These are phyloP conservation scores for Ophiognomonia clavigignenti-juglandacearum DNA, from an alignment of 2,329 filamentous ascomycete species.

Conservation along the genomic window DNA sequence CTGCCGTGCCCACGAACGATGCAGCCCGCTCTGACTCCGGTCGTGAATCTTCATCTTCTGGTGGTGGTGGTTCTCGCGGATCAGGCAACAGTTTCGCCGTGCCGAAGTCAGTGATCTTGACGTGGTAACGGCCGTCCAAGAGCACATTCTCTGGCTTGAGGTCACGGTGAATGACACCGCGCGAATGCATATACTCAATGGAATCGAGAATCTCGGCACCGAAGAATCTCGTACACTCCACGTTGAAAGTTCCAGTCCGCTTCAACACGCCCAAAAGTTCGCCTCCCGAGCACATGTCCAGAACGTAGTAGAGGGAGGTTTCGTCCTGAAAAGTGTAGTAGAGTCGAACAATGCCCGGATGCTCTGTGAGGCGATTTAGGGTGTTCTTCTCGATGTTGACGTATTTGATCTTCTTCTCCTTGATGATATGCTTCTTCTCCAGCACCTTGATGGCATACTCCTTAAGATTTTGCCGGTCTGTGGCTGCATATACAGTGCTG, in stretches of 20 bases:
- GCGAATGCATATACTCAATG: slow-evolving; percentile 96
- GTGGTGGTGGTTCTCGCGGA: slow-evolving; percentile 42
- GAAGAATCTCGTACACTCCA: slow-evolving; percentile 92
- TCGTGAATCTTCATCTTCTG: slow-evolving; percentile 17
- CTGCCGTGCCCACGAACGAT: slow-evolving; percentile 95
- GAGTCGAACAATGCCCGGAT: slow-evolving; percentile 90
- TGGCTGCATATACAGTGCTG: slow-evolving; percentile 90
- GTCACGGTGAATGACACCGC: slow-evolving; percentile 93
- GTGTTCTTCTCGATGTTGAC: slow-evolving; percentile 99
- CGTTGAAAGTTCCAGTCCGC: slow-evolving; percentile 88
- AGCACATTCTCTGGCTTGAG: slow-evolving; percentile 96
- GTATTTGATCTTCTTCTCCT: slow-evolving; percentile 99
- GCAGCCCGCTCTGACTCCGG: slow-evolving; percentile 69
- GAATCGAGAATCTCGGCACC: slow-evolving; percentile 93
- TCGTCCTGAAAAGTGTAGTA: slow-evolving; percentile 99
- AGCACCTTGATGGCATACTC: slow-evolving; percentile 98
- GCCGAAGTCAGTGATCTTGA: slow-evolving; percentile 98
- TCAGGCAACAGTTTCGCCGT: slow-evolving; percentile 87
- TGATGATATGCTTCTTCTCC: slow-evolving; percentile 98
- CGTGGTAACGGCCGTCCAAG: slow-evolving; percentile 90
- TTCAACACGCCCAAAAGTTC: slow-evolving; percentile 91
- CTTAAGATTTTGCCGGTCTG: slow-evolving; percentile 87
- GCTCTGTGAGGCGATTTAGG: slow-evolving; percentile 89
- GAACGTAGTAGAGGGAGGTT: slow-evolving; percentile 89
- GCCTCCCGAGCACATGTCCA: slow-evolving; percentile 88